Evolutionary conservation across 176 grass and related monocot species (phyloP), one percentile per base, ranked within the genome.

Genomic region (Metroxylon sagu): DNA sequence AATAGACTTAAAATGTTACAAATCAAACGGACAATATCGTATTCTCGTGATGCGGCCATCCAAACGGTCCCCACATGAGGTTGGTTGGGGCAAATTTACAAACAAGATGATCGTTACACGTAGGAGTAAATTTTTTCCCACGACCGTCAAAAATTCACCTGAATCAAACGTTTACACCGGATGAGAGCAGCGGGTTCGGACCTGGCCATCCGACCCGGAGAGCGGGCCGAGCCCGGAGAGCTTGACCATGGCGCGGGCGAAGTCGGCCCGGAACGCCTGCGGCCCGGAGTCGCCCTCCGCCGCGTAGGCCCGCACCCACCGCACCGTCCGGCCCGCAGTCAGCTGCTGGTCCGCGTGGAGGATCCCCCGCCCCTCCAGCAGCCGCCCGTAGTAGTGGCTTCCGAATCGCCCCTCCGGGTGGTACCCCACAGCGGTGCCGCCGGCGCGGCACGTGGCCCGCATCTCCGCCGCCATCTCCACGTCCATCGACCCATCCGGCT

Each of bases 311-410:
- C 74, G 78, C 65, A 81, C 83, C 83, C 74, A 86, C 39, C 78
- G 50, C 64, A 86, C 74, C 10, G 83, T 86, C 59, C 78, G 80
- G 31, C 83, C 83, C 6, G 83, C 83, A 18, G 83, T 86, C 49
- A 86, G 78, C 83, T 86, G 78, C 78, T 86, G 83, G 76, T 86
- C 83, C 26, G 83, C 52, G 2, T 69, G 78, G 54, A 86, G 65
- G 54, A 86, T 81, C 60, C 83, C 83, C 1, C 78, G 54, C 4
- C 60, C 78, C 0, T 64, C 70, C 14, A 86, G 53, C 18, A 86
- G 78, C 64, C 56, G 43, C 15, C 55, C 5, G 51, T 77, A 86
- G 74, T 86, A 86, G 70, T 86, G 83, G 64, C 64, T 66, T 54
- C 78, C 74, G 78, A 81, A 81, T 26, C 73, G 51, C 0, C 78